These are phyloP conservation scores for Trypanosoma congolense DNA, from an alignment of 208 protist genomes.

Conservation along the genomic window DNA sequence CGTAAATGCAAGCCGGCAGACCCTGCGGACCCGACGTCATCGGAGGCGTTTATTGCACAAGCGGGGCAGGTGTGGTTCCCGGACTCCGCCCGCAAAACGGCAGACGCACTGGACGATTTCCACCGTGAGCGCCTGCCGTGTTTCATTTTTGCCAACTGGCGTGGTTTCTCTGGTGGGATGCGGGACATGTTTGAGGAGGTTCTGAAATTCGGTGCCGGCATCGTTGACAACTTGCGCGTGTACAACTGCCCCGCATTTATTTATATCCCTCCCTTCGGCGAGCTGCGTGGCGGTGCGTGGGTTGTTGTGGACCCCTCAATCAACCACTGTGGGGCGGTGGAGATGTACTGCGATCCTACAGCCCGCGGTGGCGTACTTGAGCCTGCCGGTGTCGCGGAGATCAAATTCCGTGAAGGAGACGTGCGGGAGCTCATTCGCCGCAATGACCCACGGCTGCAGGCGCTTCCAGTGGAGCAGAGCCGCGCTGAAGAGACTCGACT, in stretches of 20 bases:
- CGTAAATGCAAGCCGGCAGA: slow-evolving; percentile 93
- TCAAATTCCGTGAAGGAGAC: slow-evolving; percentile 94
- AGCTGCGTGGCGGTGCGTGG: slow-evolving; percentile 97
- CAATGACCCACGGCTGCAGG: slow-evolving; percentile 58
- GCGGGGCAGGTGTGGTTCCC: slow-evolving; percentile 97
- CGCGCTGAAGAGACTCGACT: slow-evolving; percentile 45
- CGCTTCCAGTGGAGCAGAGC: slow-evolving; percentile 33
- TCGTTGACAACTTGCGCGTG: slow-evolving; percentile 96
- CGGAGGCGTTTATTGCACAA: slow-evolving; percentile 66
- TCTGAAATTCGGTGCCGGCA: slow-evolving; percentile 98
- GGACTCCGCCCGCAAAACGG: slow-evolving; percentile 97
- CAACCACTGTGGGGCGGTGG: slow-evolving; percentile 94
- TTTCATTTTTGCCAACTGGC: slow-evolving; percentile 98
- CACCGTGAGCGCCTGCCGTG: slow-evolving; percentile 96
- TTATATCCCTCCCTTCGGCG: slow-evolving; percentile 96
- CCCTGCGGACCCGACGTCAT: slow-evolving; percentile 89
- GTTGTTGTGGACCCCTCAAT: slow-evolving; percentile 97
- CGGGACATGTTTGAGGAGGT: slow-evolving; percentile 99
- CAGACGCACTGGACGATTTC: slow-evolving; percentile 96
- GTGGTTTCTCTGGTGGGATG: slow-evolving; percentile 98
- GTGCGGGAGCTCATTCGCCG: slow-evolving; percentile 88
- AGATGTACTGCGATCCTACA: slow-evolving; percentile 96
- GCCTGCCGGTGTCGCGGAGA: slow-evolving; percentile 92
- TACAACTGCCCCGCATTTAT: slow-evolving; percentile 96
- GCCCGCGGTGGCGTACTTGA: slow-evolving; percentile 95